A percentile compares a stretch with the other conserved stretches of the same genome.
phyloP scores from a whole-genome alignment of 1,284 basidiomycete species.

The Cutaneotrichosporon cyanovorans region DNA sequence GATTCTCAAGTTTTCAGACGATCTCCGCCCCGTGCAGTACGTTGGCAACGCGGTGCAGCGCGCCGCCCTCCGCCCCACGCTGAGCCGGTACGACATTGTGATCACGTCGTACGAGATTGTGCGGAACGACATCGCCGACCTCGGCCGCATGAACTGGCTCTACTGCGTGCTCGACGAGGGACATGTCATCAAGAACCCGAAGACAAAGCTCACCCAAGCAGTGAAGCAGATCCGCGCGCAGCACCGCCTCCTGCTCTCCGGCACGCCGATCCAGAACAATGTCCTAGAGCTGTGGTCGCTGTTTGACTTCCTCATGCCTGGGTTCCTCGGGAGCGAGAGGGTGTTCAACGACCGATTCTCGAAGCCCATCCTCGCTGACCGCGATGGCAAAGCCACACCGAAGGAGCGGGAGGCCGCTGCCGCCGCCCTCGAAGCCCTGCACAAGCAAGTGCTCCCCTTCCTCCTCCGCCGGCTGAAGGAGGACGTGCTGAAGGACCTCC shows the following conservation, averaged over 20 bases:
- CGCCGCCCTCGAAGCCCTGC: constrained; percentile 86
- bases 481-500: constrained; percentile 90
- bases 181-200: constrained; percentile 97
- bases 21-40: constrained; percentile 75
- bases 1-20: constrained; percentile 80
- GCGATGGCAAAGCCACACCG: constrained; percentile 78
- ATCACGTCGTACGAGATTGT: constrained; percentile 98
- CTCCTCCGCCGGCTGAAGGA: constrained; percentile 92
- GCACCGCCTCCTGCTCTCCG: constrained; percentile 88
- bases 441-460: constrained; percentile 99
- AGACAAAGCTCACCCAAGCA: constrained; percentile 94
- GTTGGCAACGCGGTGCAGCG: constrained; percentile 85
- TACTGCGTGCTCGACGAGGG: constrained; percentile 99
- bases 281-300: constrained; percentile 97
- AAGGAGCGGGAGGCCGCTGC: constrained; percentile 95
- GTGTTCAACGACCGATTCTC: constrained; percentile 94
- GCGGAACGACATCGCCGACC: constrained; percentile 79
- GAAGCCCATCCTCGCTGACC: constrained; percentile 89
- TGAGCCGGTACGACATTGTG: constrained; percentile 73
- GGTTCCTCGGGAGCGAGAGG: constrained; percentile 90
- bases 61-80: constrained; percentile 57
- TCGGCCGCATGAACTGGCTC: constrained; percentile 74
- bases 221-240: constrained; percentile 86
- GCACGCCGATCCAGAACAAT: constrained; percentile 99
- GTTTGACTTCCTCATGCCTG: constrained; percentile 99